Evolutionary conservation across 441 rosid genomes (phyloP).

Genomic region (Gossypium gossypioides): DNA sequence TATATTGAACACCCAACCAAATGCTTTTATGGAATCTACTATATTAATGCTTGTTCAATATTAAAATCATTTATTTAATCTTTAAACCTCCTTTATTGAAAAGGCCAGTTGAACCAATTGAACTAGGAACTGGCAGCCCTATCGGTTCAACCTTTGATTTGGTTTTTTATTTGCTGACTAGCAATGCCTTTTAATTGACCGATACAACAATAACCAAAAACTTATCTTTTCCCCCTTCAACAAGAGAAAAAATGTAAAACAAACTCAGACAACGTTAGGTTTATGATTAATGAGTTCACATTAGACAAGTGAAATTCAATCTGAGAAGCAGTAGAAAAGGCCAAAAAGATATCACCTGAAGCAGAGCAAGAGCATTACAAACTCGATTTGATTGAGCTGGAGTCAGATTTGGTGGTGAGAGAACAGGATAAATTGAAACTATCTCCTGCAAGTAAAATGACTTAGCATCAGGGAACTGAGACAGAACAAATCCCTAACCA

Average conservation of each 20-base stretch:
- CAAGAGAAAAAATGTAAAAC: neutral
- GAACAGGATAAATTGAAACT: slow-evolving; percentile 89
- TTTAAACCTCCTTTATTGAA: neutral
- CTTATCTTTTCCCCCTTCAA: neutral
- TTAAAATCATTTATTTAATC: neutral
- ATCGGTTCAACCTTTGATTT: neutral
- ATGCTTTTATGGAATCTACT: neutral
- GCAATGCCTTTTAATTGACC: neutral
- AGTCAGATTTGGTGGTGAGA: slow-evolving; percentile 79
- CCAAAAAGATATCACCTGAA: slow-evolving; percentile 51
- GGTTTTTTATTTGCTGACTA: neutral
- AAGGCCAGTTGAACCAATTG: neutral
- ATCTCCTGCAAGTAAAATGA: slow-evolving; percentile 59
- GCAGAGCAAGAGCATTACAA: slow-evolving; percentile 97
- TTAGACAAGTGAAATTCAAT: slow-evolving; percentile 3
- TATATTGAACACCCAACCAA: neutral
- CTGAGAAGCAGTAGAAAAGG: neutral
- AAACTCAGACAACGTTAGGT: neutral
- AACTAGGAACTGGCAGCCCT: neutral
- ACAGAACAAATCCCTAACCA: slow-evolving; percentile 2
- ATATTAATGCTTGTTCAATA: neutral
- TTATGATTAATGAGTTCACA: neutral
- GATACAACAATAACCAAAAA: slow-evolving; percentile 4
- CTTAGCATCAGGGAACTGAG: neutral
- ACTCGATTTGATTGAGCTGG: slow-evolving; percentile 97